Conservation (phyloP, 805 yeast genomes). For the Candida multigemmis region DNA sequence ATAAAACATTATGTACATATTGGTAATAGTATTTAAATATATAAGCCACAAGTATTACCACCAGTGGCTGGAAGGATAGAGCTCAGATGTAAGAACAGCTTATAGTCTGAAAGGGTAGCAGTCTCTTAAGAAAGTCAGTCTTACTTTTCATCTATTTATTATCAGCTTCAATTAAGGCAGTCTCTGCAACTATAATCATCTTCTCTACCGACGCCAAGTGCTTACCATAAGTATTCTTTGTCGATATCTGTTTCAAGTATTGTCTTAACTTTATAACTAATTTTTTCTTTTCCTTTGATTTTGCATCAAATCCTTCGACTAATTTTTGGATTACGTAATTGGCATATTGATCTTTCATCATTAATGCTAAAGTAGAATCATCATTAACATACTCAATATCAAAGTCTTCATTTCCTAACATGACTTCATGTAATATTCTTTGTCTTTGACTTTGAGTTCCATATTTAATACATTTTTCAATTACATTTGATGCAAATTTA, state of each 20-base stretch:
- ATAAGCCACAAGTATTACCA: no score
- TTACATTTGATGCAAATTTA: conserved; percentile 96
- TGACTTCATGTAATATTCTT: conserved; percentile 56
- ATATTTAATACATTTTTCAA: conserved; percentile 81
- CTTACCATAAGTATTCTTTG: conserved; percentile 63
- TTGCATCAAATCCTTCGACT: conserved; percentile 64
- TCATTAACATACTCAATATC: conserved; percentile 44
- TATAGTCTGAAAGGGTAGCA: no score
- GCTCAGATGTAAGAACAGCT: no score
- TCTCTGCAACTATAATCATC: conserved; percentile 48
- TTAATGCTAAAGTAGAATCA: conserved; percentile 64
- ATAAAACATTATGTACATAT: no score
- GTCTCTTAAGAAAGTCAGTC: no score
- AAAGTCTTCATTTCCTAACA: conserved; percentile 41
- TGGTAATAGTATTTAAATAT: no score
- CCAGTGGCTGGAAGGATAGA: no score
- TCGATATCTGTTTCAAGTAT: conserved; percentile 63
- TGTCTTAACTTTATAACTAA: conserved; percentile 72
- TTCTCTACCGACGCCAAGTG: conserved; percentile 79
- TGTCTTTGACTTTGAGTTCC: conserved; percentile 59
- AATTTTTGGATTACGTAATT: conserved; percentile 94
- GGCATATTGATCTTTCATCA: conserved; percentile 98
- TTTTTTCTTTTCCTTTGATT: conserved; percentile 54
- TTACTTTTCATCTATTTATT: no score
- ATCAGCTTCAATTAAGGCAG: conserved; percentile 33